Base-by-base conservation (phyloP, 2,329 filamentous ascomycete species). In the Niveomyces coronatus region DNA sequence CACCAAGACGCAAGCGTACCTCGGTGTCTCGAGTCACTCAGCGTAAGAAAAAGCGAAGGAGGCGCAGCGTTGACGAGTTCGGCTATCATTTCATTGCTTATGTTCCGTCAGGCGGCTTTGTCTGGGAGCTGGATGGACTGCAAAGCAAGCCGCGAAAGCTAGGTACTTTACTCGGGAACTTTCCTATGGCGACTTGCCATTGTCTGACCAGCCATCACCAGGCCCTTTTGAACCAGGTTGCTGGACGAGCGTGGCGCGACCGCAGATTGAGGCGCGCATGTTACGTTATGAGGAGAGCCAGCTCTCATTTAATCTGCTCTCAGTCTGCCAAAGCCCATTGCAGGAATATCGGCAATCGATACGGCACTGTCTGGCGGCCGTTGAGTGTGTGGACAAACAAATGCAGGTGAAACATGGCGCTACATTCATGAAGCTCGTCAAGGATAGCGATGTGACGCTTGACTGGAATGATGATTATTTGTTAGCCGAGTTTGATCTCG, bases 61-160 rank as follows among this genome's bases (percentile, higher is more conserved):
- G 63, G 23, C 42, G 60, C n/a, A 55, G 60, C 4, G 63, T 71
- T 6, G 61, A 68, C 1, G 74, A 84, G n/a, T 70, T 73, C 10
- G 79, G 75, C 0, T 91, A 82, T 53, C 89, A 96, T 54, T 96
- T 91, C 57, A 82, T 94, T 45, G 88, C 87, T 6, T 94, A 89
- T 53, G 78, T 95, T 20, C 85, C 85, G 3, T 72, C 78, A 11
- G 68, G 72, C n/a, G 79, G 75, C 3, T 66, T 75, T 40, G 73
- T 94, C 11, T 95, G 86, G 86, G 85, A 88, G 55, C 75, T 96
- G 5, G 89, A 96, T 57, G 89, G 89, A 4, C 65, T 95, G 16
- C 78, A 88, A 54, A 65, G 65, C 29, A 75, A 79, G 45, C 89
- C 86, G 3, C 70, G 45, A 24, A 53, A 50, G 23, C 43, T 63